Conservation (phyloP, 257 asterid genomes). For the Solanum etuberosum region DNA sequence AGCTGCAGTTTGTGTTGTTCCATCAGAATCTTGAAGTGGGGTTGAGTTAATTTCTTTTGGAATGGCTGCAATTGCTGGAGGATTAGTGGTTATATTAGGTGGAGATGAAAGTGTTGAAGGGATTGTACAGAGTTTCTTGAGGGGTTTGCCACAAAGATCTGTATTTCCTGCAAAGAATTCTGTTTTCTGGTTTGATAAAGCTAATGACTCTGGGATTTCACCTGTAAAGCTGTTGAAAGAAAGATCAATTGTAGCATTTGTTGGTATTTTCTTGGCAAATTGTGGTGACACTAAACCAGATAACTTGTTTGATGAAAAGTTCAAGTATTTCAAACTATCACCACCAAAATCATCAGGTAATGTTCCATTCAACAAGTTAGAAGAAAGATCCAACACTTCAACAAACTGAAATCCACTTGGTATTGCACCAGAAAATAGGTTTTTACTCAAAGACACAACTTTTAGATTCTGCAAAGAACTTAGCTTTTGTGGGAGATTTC, state of each 20-base stretch:
- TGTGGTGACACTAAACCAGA: constrained; percentile 43
- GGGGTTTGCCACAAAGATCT: constrained; percentile 71
- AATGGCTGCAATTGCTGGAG: constrained; percentile 88
- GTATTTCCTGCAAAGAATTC: constrained; percentile 56
- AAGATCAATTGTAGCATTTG: constrained; percentile 50
- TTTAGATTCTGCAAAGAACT: constrained; percentile 22
- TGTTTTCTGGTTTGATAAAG: constrained; percentile 50
- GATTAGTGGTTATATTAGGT: constrained; percentile 28
- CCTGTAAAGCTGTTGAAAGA: constrained; percentile 81
- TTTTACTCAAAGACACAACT: constrained; percentile 47
- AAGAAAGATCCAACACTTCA: constrained; percentile 54
- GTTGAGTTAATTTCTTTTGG: constrained; percentile 42
- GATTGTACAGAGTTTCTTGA: constrained; percentile 45
- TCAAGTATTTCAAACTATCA: constrained; percentile 42
- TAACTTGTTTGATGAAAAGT: constrained; percentile 67
- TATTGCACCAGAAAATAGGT: constrained; percentile 41
- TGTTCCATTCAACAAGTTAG: constrained; percentile 53
- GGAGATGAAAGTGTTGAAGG: constrained; percentile 69
- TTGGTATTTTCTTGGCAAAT: constrained; percentile 53
- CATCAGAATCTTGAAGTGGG: constrained; percentile 22
- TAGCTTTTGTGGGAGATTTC: constrained; percentile 38
- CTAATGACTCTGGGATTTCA: constrained; percentile 41
- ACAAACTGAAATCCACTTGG: constrained; percentile 33
- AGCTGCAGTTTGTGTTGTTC: constrained; percentile 9
- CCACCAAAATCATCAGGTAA: constrained; percentile 68